Evolutionary conservation across 2,329 filamentous ascomycete species (phyloP), one percentile per base, ranked within the genome.

Genomic region (Fusarium papillatum): DNA sequence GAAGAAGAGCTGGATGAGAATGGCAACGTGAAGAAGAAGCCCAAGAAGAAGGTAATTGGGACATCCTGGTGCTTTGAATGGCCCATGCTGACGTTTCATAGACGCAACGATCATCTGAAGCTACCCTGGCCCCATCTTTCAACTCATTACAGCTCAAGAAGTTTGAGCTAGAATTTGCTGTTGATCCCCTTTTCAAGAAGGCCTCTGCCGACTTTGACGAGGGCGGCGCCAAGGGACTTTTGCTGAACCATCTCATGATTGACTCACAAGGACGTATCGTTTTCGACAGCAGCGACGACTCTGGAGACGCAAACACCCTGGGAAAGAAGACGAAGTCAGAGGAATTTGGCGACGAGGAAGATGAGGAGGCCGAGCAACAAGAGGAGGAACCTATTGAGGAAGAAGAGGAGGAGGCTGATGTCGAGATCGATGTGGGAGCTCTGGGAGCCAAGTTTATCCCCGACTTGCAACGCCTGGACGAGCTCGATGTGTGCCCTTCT

Each of bases 121-220:
- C 95, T n/a, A 99, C 97, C 0, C 88, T 99, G 8, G 97, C 95
- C 5, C 93, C 95, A 0, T 97, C 95, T 0, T 98, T 98, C 83
- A 91, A 93, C 50, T 93, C 96, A 22, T 83, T 99, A 66, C 95
- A 98, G 82, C 88, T 98, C 79, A 99, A 99, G 85, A 99, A 98
- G 84, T 96, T 99, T 80, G 97, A 99, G 79, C 90, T 98, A 55
- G 97, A 99, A 81, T 98, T 99, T 77, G 93, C 96, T 0, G 96
- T 99, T 7, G 97, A 99, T 81, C 97, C 97, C 4, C 86, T 99
- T n/a, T 99, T 99, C 90, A 99, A 99, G 82, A 99, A 99, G 82
- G 96, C 96, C 1, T 98, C 96, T 8, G 97, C 97, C 53, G 97
- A 99, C 86, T 99, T 99, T 77, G 97, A 99, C 82, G 97, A 99